Evolutionary conservation across 805 yeast genomes (phyloP).

Genomic region (Maudiozyma pseudohumilis): DNA sequence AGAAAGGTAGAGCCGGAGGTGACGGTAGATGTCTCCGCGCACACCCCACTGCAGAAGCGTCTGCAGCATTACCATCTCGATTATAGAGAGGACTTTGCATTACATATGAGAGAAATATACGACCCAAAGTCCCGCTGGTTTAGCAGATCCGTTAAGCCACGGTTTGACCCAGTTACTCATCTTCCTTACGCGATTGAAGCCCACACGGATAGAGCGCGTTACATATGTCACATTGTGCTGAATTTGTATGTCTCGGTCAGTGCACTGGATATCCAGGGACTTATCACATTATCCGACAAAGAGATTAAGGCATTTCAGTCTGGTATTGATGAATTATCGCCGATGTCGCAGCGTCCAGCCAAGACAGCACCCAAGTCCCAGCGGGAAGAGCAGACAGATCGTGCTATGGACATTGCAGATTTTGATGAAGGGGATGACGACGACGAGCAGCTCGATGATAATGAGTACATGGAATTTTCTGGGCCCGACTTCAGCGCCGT

Average conservation of each 20-base stretch:
- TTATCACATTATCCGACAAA: conserved; percentile 51
- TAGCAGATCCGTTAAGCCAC: conserved; percentile 27
- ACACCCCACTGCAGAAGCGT: not conserved
- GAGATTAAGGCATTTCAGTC: conserved; percentile 41
- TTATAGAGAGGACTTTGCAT: conserved; percentile 36
- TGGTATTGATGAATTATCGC: conserved; percentile 15
- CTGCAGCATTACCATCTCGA: conserved; percentile 36
- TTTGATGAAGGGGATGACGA: conserved; percentile 31
- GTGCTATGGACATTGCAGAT: conserved; percentile 5
- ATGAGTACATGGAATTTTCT: conserved; percentile 27
- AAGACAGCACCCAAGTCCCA: not conserved
- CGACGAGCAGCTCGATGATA: conserved; percentile 12
- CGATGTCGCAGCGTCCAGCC: not conserved
- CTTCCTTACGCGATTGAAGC: conserved; percentile 72
- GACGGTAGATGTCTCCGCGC: no score
- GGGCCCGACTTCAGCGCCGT: conserved; percentile 34
- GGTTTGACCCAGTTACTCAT: conserved; percentile 27
- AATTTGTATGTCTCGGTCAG: conserved; percentile 70
- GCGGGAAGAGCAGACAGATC: not conserved
- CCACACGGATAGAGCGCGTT: conserved; percentile 61
- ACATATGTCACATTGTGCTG: conserved; percentile 64
- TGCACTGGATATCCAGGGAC: conserved; percentile 66
- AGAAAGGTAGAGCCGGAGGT: no score
- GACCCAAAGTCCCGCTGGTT: conserved; percentile 33
- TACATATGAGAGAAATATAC: conserved; percentile 21